Evolutionary conservation across 23 red algal species (phyloP), one percentile per base, ranked within the genome.

Genomic region (Gracilaria gracilis): DNA sequence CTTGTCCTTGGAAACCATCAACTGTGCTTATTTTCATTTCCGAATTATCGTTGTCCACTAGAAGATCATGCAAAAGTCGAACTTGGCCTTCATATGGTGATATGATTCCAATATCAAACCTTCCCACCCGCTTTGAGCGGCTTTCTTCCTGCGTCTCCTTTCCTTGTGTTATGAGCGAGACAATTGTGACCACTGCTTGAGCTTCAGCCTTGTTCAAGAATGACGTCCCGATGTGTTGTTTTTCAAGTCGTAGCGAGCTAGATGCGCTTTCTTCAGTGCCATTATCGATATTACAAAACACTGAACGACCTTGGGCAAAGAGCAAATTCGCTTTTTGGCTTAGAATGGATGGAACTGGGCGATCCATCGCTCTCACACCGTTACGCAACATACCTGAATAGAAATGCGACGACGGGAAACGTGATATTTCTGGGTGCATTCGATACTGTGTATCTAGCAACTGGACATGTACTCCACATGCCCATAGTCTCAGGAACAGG

Each of bases 1-100:
- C 93, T 3, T 93, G 82, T 37, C 96, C 96, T 67, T 98, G 96
- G 71, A 98, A 98, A 27, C 67, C 57, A 70, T 98, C 96, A 29
- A 98, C 85, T 44, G 96, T 95, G 7, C 61, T 31, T 40, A 88
- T 61, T 61, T 89, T 50, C 14, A 83, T 75, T 21, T 73, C 29
- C 25, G 29, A 24, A 29, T 54, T 36, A 20, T 35, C 29, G 13
- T 46, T 49, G 24, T 17, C 11, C 36, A 14, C 44, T 29, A 98
- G 55, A 15, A 64, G 19, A 29, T 59, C 54, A 31, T 57, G 87
- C 14, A 98, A n/a, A 23, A 86, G 59, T 19, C 75, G 54, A 21
- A 93, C 93, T 47, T 98, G 96, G 0, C 88, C 92, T 29, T 77
- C 62, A 49, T 95, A 95, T 38, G 96, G 96, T 27, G 96, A 86